These are phyloP conservation scores for Paramecium tetraurelia DNA, from an alignment of 73 alveolate genomes.

Conservation along the genomic window DNA sequence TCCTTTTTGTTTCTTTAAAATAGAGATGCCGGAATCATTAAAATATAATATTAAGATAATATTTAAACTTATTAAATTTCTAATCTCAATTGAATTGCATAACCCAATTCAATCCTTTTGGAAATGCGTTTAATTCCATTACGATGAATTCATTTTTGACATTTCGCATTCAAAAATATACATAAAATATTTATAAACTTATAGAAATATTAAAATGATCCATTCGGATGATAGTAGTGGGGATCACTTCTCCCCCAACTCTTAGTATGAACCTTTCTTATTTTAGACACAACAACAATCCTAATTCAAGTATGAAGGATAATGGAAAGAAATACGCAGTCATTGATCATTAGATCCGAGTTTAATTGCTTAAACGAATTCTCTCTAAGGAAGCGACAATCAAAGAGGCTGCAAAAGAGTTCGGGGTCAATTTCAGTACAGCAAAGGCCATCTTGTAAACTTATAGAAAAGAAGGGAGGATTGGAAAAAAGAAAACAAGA, in stretches of 20 bases:
- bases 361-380: not conserved
- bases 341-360: not conserved
- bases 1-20: not conserved
- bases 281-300: not conserved
- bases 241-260: not conserved
- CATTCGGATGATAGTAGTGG: not conserved
- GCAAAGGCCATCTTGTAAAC: constrained; percentile 57
- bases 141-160: not conserved
- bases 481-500: constrained; percentile 60
- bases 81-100: not conserved
- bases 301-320: not conserved
- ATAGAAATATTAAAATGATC: not conserved
- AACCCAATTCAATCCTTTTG: not conserved
- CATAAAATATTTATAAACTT: not conserved
- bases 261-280: not conserved
- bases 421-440: constrained; percentile 52
- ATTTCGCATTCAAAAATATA: not conserved
- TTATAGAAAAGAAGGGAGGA: constrained; percentile 57
- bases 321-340: constrained; percentile 15
- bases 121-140: not conserved
- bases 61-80: not conserved
- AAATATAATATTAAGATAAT: not conserved
- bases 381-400: constrained; percentile 44
- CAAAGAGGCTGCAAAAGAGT: constrained; percentile 56
- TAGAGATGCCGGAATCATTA: constrained; percentile 21